Evolutionary conservation across 1,284 basidiomycete species (phyloP).

Genomic region (Cryptococcus deneoformans): DNA sequence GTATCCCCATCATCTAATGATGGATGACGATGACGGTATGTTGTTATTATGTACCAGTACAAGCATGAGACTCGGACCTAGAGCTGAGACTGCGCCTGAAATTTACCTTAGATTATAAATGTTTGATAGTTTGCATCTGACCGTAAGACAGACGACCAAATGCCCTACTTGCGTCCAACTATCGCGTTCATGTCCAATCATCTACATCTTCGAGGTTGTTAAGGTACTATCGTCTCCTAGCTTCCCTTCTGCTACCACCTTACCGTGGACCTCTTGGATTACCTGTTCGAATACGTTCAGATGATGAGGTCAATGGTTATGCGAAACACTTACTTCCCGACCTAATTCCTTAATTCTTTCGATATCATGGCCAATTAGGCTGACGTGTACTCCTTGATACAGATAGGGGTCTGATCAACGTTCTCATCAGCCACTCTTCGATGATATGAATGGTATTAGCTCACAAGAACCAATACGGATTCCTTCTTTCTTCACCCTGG

Average conservation of each 20-base stretch:
- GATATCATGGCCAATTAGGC: conserved; percentile 72
- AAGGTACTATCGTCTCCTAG: conserved; percentile 25
- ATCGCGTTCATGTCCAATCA: too few relatives aligned
- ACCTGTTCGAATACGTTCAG: conserved; percentile 33
- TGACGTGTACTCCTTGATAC: conserved; percentile 57
- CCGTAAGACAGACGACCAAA: too few relatives aligned
- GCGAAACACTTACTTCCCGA: conserved; percentile 57
- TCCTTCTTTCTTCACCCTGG: conserved; percentile 67
- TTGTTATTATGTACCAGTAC: too few relatives aligned
- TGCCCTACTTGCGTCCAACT: too few relatives aligned
- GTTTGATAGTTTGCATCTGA: too few relatives aligned
- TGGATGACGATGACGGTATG: too few relatives aligned
- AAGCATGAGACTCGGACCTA: too few relatives aligned
- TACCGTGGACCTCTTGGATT: conserved; percentile 52
- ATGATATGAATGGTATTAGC: conserved; percentile 38
- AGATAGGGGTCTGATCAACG: conserved; percentile 57
- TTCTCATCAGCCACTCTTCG: background rate
- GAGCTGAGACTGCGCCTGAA: too few relatives aligned
- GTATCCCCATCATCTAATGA: too few relatives aligned
- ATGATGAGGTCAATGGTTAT: background rate
- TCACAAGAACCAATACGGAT: conserved; percentile 76
- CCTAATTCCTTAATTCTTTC: conserved; percentile 58
- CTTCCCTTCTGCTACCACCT: conserved; percentile 51
- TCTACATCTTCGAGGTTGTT: too few relatives aligned
- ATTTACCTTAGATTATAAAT: too few relatives aligned